Evolutionary conservation across 306 rosid genomes (phyloP), one percentile per base, ranked within the genome.

Genomic region (Arachis stenosperma): DNA sequence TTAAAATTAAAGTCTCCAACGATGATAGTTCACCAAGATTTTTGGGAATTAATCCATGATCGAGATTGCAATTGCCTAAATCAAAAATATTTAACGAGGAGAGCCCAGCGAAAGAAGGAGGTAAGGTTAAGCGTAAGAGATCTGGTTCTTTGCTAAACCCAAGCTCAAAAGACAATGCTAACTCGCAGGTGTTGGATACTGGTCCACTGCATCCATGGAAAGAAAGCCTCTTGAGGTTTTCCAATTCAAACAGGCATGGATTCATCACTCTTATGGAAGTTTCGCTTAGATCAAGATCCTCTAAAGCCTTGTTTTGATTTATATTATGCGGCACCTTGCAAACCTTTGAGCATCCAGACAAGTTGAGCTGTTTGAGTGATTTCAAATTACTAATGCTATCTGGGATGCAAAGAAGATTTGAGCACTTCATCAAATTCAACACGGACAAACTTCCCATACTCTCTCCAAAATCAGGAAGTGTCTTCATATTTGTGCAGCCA

Each of bases 391-490:
- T 6, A 51, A 79, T 47, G 30, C 62, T 73, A 47, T 52, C 53
- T 17, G 82, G 78, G 59, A 79, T 68, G 30, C 39, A 30, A 0
- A 27, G 8, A 51, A 79, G 52, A 11, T 36, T 73, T 43, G 57
- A 11, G 54, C 83, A 79, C 52, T 67, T 65, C 46, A 33, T 33
- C 3, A 75, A 48, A 47, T 55, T 54, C 7, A 69, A 65, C 2
- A 39, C 43, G 2, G 65, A 69, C 9, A 80, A 4, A 0, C 1
- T 0, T 47, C 15, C 61, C 84, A 80, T 80, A 41, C 33, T 55
- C 8, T 37, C n/a, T 2, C 76, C 80, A n/a, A 80, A 61, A 3
- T 75, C 77, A 8, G 73, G 64, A 69, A 69, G 79, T 58, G 5
- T 54, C 5, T 27, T 3, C 5, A 80, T 7, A 0, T 8, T 75